Conservation (phyloP, 192 early-diverging fungal species). For the Gonapodya prolifera region DNA sequence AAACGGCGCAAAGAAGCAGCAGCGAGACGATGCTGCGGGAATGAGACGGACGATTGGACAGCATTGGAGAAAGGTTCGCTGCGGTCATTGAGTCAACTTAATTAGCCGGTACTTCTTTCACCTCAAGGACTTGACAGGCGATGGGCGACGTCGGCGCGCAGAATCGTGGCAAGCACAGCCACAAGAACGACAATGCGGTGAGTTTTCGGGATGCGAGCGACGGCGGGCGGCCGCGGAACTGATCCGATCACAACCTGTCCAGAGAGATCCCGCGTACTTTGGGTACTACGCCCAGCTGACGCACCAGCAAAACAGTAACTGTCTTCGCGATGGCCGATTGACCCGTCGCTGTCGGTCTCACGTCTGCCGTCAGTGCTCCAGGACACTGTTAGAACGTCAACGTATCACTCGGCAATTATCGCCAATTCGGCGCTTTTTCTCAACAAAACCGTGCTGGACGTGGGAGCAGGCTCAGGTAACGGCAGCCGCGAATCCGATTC, state of each 20-base stretch:
- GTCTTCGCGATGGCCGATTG: neutral
- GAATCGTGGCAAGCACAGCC: neutral
- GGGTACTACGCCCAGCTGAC: slow-evolving; percentile 68
- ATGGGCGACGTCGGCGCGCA: neutral
- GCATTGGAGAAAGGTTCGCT: no score
- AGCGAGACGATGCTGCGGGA: no score
- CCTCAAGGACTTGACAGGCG: no score
- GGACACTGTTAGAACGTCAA: slow-evolving; percentile 86
- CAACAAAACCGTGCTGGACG: slow-evolving; percentile 79
- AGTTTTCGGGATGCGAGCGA: neutral
- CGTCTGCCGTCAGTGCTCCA: slow-evolving; percentile 50
- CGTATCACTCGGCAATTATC: slow-evolving; percentile 85
- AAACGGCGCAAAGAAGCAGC: no score
- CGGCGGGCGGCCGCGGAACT: neutral
- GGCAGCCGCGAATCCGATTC: neutral
- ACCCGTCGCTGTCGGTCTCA: no score
- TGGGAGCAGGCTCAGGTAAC: slow-evolving; percentile 62
- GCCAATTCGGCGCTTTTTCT: slow-evolving; percentile 65
- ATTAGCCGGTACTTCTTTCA: no score
- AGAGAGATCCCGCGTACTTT: slow-evolving; percentile 32
- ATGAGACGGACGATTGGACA: no score
- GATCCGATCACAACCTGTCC: neutral
- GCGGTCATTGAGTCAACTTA: no score
- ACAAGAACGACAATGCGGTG: neutral
- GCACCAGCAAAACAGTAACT: slow-evolving; percentile 34